Base-by-base conservation (phyloP, 192 early-diverging fungal genomes). In the Dimargaris cristalligena region DNA sequence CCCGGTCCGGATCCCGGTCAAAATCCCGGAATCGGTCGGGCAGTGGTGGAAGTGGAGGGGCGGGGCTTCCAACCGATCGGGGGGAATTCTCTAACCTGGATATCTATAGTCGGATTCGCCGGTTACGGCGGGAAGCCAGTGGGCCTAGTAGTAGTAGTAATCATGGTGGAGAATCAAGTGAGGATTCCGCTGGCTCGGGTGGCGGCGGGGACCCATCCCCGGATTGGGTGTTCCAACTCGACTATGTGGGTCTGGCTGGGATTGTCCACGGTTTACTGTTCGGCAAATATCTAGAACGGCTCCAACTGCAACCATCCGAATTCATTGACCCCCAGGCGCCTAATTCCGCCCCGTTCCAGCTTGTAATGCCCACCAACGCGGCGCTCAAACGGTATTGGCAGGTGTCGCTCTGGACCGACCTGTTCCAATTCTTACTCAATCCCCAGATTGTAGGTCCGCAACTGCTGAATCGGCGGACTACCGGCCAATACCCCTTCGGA, bases 321-420 rank as follows among this genome's bases (percentile, higher is more conserved):
- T 8, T 23, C 22, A 25, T 30, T 2, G 2, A 52, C 28, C 4
- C 50, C 14, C 13, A 11, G 14, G 14, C 50, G 22, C 2, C 25
- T 1, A 30, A 52, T 52, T 2, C 2, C 50, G 16, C 50, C 13
- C 50, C 50, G 20, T 29, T 16, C 23, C 30, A 6, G 38, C 38
- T 57, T 20, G 55, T 57, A 13, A 57, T 57, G 55, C 55, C 55
- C 32, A 23, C 20, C 35, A n/a, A n/a, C n/a, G 32, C 55, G 9
- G n/a, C 55, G 0, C 22, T 57, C 0, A 57, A 57, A 38, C 55
- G 55, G 33, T 57, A 57, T n/a, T 57, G 55, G 55, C 55, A 57
- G 33, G 55, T 57, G 13, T n/a, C 26, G 20, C 34, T 57, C 4
- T 57, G 55, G 55, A 38, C 35, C 0, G 55, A 31, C 26, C 22